Base-by-base conservation (phyloP, 805 yeast genomes). In the Starmera caribaea region DNA sequence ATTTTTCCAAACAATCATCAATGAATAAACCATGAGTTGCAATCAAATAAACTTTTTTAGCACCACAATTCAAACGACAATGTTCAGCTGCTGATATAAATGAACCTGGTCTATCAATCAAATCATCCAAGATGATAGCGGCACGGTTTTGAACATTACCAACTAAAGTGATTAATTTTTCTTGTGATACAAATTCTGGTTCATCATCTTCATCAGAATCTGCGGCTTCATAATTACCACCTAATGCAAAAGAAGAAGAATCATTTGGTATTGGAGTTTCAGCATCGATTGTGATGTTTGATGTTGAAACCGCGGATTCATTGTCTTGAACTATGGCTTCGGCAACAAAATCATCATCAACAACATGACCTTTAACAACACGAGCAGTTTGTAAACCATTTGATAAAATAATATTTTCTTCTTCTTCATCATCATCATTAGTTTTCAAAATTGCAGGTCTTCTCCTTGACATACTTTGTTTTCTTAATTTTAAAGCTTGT, bases 11-110 rank as follows among this genome's bases (percentile, higher is more conserved):
- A 53, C 96, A 87, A 48, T 80, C 80, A 50, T 86, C 94, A 47
- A 87, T 79, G 64, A 92, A 90, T 34, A 90, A 74, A 48, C 98
- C 99, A 57, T 92, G 99, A 4, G 97, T 90, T 13, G 96, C 97
- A 44, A 92, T 79, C 17, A 92, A 78, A 52, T 82, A 85, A 24
- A 92, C 96, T 42, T 76, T 73, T 52, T 80, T 82, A 44, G 99
- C 98, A 42, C 98, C 98, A 66, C 99, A 92, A 62, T 89, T 90
- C 62, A 85, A 71, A 49, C 94, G 76, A 59, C 95, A 76, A 65
- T 92, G 98, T 65, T 92, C 99, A 29, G 99, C 98, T 34, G 98
- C 98, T 27, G 97, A 90, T 47, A 92, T 83, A 58, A 89, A 90
- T 9, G 95, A 79, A 47, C 81, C 80, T 35, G 96, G 96, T 58